Conservation (phyloP, 257 asterid species). For the Solanum megistacrolobum region DNA sequence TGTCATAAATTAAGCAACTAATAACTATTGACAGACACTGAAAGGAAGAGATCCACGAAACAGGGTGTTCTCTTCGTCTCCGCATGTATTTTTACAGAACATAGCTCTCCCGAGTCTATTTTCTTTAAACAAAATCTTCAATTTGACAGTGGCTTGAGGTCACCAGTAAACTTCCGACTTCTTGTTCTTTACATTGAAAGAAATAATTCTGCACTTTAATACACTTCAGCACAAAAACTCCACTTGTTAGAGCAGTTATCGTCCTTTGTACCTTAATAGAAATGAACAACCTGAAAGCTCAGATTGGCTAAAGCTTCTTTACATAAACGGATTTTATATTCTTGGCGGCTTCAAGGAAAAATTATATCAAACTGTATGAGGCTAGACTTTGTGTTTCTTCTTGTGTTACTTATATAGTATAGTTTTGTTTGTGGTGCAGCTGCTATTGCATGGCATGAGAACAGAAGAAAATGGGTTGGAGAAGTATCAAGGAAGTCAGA, state of each 20-base stretch:
- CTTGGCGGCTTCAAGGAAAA: neutral
- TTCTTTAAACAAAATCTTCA: neutral
- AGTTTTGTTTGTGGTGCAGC: constrained; percentile 33
- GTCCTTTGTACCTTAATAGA: neutral
- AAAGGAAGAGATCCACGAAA: neutral
- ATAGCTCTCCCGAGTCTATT: neutral
- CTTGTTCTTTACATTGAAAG: neutral
- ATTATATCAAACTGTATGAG: neutral
- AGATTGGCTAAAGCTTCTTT: neutral
- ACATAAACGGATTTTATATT: neutral
- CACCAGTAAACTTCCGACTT: neutral
- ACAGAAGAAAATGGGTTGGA: constrained; percentile 70
- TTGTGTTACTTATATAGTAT: neutral
- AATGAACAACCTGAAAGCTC: neutral
- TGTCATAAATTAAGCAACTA: neutral
- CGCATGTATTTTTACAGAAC: neutral
- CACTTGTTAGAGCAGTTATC: neutral
- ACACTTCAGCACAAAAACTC: neutral
- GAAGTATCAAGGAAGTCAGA: constrained; percentile 37
- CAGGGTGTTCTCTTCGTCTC: neutral
- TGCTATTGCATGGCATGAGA: constrained; percentile 78
- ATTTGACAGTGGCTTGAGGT: neutral
- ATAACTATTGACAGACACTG: neutral
- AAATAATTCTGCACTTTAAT: neutral
- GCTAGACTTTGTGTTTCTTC: neutral